Evolutionary conservation across 495 filamentous ascomycete species (phyloP), one percentile per base, ranked within the genome.

Genomic region (Delitschia confertaspora): DNA sequence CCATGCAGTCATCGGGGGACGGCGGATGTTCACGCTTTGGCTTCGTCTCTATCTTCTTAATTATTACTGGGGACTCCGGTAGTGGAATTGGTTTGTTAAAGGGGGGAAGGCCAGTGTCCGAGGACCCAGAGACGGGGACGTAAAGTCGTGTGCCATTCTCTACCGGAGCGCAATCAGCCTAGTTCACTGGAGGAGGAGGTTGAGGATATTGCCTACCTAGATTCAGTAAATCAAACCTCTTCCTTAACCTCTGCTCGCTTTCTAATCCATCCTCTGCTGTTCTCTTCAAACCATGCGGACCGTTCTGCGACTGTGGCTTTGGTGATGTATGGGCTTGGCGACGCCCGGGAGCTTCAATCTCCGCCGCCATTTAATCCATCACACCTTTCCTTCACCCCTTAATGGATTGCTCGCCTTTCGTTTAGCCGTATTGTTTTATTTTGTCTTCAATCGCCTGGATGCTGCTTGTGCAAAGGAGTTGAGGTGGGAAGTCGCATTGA

Each of bases 161-260:
- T 36, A 45, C 31, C 40, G 45, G 14, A 21, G 17, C 9, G 32
- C 35, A 27, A 37, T 38, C 4, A 36, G 38, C 33, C 29, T 11
- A 7, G 18, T 13, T 21, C n/a, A n/a, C 6, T n/a, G n/a, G 20
- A 6, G 13, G 34, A 20, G n/a, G 20, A 32, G 26, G 30, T 10
- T 33, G 44, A 78, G 70, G 73, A 32, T 75, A 68, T 61, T 11
- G 65, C 75, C 50, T 76, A 88, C 85, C 81, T 38, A 95, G 68
- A 60, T 87, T 83, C 14, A 98, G 74, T 38, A 79, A 66, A 55
- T 82, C 80, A 60, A 98, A 73, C 53, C 79, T 72, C 67, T 98
- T 98, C 26, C 78, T 75, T 18, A 87, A 66, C 16, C 80, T 70
- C 56, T 65, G 63, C 30, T 61, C 58, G 43, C 56, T 49, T 41